Conservation (phyloP, 2,329 filamentous ascomycete genomes). For the Xylariaceae sp. region DNA sequence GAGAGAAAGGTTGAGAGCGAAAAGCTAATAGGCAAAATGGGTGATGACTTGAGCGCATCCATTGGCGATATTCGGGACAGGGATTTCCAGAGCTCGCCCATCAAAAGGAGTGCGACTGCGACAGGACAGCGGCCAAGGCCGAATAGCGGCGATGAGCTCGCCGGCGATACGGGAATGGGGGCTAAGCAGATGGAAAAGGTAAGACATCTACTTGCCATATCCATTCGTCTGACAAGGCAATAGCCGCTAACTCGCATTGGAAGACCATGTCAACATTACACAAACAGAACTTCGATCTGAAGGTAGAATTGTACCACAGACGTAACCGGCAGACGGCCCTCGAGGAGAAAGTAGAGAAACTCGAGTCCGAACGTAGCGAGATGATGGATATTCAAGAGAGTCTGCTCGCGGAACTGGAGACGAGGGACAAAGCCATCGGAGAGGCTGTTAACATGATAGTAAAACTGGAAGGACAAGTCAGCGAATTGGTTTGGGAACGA, state of each 20-base stretch:
- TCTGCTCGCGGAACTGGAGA: constrained; percentile 63
- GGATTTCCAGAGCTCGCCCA: constrained; percentile 43
- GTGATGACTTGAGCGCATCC: constrained; percentile 42
- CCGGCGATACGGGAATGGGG: constrained; percentile 59
- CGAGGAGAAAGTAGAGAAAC: constrained; percentile 58
- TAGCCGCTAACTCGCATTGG: constrained; percentile 9
- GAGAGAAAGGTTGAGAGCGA: constrained; percentile 55
- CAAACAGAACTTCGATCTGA: constrained; percentile 78
- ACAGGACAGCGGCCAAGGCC: constrained; percentile 48
- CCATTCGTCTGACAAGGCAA: background rate
- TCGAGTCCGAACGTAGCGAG: constrained; percentile 58
- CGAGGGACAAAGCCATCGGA: constrained; percentile 69
- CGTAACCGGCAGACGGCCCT: constrained; percentile 64
- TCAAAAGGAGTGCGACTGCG: constrained; percentile 35
- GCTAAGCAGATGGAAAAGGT: constrained; percentile 71
- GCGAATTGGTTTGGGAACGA: constrained; percentile 56
- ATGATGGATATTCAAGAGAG: constrained; percentile 61
- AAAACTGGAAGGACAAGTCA: constrained; percentile 61
- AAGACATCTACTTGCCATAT: constrained; percentile 28
- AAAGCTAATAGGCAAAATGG: constrained; percentile 42
- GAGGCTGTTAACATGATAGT: constrained; percentile 73
- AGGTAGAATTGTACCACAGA: constrained; percentile 71
- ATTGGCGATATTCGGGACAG: constrained; percentile 42
- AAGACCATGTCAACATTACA: constrained; percentile 68
- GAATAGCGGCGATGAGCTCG: constrained; percentile 44